phyloP scores from a whole-genome alignment of 495 filamentous ascomycete species.

The Penicillium maclennaniae region DNA sequence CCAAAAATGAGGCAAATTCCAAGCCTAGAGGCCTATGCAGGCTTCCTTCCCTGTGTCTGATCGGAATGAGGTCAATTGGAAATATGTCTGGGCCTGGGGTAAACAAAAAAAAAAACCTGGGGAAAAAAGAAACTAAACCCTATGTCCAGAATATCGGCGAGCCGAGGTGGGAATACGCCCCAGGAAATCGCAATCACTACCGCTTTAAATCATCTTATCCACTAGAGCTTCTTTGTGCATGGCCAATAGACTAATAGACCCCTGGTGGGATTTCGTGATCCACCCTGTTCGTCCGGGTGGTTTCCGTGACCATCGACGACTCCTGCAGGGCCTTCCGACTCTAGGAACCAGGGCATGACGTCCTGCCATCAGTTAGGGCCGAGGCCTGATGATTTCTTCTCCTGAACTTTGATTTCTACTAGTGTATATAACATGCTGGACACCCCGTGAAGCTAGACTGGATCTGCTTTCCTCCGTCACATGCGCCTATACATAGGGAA shows the following conservation, averaged over 20 bases:
- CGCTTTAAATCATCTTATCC: background rate
- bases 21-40: background rate
- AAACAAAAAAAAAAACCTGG: background rate
- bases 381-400: slow-evolving; percentile 1
- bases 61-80: background rate
- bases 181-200: background rate
- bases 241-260: background rate
- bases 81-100: background rate
- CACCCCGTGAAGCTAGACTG: slow-evolving; percentile 9
- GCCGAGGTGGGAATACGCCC: slow-evolving; percentile 2
- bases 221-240: background rate
- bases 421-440: slow-evolving; percentile 10
- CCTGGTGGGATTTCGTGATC: slow-evolving; percentile 8
- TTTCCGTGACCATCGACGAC: slow-evolving; percentile 5
- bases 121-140: background rate
- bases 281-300: slow-evolving; percentile 8
- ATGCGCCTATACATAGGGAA: background rate
- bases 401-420: slow-evolving; percentile 2
- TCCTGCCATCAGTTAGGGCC: slow-evolving; percentile 5
- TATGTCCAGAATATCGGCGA: background rate
- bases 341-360: slow-evolving; percentile 10
- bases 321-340: slow-evolving; percentile 8
- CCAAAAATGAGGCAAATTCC: background rate
- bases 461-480: slow-evolving; percentile 11
- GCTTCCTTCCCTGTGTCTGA: background rate